phyloP scores from a whole-genome alignment of 2,329 filamentous ascomycete species.

The Aspergillaceae sp. region DNA sequence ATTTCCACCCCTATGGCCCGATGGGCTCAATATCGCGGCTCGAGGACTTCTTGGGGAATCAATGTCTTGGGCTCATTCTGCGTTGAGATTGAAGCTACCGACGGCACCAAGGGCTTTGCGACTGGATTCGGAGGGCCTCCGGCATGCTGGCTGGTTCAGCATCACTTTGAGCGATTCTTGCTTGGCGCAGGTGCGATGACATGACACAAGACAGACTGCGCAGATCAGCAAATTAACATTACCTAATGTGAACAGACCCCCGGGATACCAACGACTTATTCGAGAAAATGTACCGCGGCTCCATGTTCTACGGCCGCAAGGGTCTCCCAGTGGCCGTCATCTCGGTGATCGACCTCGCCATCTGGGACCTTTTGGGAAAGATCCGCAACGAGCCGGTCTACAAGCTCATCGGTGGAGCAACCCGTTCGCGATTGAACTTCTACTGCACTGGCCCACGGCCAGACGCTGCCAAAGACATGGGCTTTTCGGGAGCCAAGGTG shows the following conservation, averaged over 20 bases:
- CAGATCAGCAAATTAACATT: background rate
- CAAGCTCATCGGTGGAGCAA: slow-evolving; percentile 87
- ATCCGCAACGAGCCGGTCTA: slow-evolving; percentile 88
- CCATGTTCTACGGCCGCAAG: slow-evolving; percentile 95
- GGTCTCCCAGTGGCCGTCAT: slow-evolving; percentile 84
- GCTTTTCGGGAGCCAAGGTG: slow-evolving; percentile 86
- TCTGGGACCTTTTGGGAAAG: slow-evolving; percentile 91
- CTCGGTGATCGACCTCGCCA: slow-evolving; percentile 82
- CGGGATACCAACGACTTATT: slow-evolving; percentile 86
- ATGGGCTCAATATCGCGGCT: slow-evolving; percentile 81
- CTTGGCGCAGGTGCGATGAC: slow-evolving; percentile 56
- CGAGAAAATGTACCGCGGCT: slow-evolving; percentile 92
- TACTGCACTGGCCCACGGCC: slow-evolving; percentile 93
- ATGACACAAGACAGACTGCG: background rate
- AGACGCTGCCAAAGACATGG: slow-evolving; percentile 68
- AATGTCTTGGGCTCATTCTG: slow-evolving; percentile 90
- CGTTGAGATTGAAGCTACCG: slow-evolving; percentile 76
- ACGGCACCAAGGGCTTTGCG: slow-evolving; percentile 89
- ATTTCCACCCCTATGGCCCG: slow-evolving; percentile 88
- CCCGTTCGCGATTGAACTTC: slow-evolving; percentile 72
- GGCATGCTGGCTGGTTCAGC: slow-evolving; percentile 85
- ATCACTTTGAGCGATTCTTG: slow-evolving; percentile 89
- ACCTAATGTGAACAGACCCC: slow-evolving; percentile 51
- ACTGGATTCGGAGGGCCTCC: slow-evolving; percentile 91
- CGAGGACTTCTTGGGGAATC: slow-evolving; percentile 88